A percentile compares a stretch with the other conserved stretches of the same genome.
phyloP scores from a whole-genome alignment of 1,284 basidiomycete species.

The Cutaneotrichosporon cyanovorans region DNA sequence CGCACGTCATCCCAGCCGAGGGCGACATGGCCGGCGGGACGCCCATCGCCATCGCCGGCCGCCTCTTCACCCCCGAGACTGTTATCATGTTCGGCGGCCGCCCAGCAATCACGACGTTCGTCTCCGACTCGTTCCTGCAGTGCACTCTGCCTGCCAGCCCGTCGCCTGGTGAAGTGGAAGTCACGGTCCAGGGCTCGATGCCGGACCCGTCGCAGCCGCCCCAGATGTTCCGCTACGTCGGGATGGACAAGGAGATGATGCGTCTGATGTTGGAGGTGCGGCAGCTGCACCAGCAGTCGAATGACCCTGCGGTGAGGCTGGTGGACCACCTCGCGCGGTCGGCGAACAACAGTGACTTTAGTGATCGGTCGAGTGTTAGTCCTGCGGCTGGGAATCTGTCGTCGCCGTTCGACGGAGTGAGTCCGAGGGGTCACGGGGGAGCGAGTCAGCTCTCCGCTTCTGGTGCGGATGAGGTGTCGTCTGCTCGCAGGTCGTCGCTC shows the following conservation, averaged over 20 bases:
- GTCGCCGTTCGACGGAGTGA: conserved; percentile 18
- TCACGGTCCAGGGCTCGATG: conserved; percentile 61
- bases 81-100: conserved; percentile 81
- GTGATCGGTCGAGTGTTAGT: conserved; percentile 26
- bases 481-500: too few species aligned
- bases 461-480: conserved; percentile 34
- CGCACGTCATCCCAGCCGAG: conserved; percentile 71
- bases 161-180: conserved; percentile 77
- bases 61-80: conserved; percentile 61
- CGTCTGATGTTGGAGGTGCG: conserved; percentile 35
- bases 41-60: conserved; percentile 87
- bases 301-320: conserved; percentile 33
- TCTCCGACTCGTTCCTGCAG: conserved; percentile 89
- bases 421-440: conserved; percentile 25
- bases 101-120: conserved; percentile 74
- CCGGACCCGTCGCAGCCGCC: conserved; percentile 18
- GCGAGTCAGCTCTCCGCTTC: too few species aligned
- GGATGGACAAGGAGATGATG: conserved; percentile 41
- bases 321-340: conserved; percentile 27
- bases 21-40: conserved; percentile 91
- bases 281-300: conserved; percentile 26
- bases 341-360: conserved; percentile 24
- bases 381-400: conserved; percentile 16
- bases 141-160: conserved; percentile 82
- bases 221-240: conserved; percentile 35